Conservation (phyloP, 345 rosid genomes). For the Aquilaria yunnanensis region DNA sequence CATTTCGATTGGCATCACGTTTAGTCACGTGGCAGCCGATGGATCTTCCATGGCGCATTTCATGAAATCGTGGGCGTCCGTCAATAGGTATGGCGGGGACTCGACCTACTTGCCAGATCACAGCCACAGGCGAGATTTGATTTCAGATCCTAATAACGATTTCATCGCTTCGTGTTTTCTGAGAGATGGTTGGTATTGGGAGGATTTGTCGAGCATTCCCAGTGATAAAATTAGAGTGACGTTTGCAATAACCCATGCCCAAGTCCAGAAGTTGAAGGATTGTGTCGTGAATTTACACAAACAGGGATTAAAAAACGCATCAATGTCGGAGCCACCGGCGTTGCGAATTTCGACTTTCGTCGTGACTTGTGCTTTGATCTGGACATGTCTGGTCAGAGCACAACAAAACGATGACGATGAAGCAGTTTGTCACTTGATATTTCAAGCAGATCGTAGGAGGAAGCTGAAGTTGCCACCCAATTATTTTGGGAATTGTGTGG, state of each 20-base stretch:
- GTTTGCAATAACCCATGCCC: constrained; percentile 10
- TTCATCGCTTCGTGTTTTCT: constrained; percentile 18
- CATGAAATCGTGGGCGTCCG: constrained; percentile 30
- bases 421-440: not conserved
- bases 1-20: constrained; percentile 19
- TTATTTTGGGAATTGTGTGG: constrained; percentile 36
- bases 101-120: constrained; percentile 2
- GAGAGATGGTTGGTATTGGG: constrained; percentile 12
- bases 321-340: not conserved
- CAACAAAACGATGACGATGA: not conserved
- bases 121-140: constrained; percentile 14
- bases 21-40: not conserved
- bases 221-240: constrained; percentile 19
- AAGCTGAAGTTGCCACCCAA: constrained; percentile 11
- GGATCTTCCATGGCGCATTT: constrained; percentile 15
- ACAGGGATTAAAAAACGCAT: constrained; percentile 3
- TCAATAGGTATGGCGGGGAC: not conserved
- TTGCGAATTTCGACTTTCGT: constrained; percentile 3
- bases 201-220: not conserved
- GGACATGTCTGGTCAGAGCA: constrained; percentile 6
- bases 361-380: constrained; percentile 4
- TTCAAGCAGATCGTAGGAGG: constrained; percentile 1
- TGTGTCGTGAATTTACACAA: constrained; percentile 11
- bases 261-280: constrained; percentile 21
- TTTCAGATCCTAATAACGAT: constrained; percentile 17